These are phyloP conservation scores for Candida methanosorbosa DNA, from an alignment of 805 yeast species.

Conservation along the genomic window DNA sequence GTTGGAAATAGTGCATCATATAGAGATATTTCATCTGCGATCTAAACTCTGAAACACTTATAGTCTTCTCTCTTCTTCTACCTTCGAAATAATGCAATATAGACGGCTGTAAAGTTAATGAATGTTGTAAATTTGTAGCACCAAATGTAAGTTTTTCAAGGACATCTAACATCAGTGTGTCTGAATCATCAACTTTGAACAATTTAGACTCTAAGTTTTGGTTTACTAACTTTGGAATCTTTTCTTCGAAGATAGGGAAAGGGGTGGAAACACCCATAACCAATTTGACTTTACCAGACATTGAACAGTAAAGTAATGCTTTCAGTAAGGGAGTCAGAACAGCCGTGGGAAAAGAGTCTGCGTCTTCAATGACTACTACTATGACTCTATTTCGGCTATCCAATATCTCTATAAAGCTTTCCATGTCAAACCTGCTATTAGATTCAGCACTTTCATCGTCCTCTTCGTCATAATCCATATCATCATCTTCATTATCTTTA, in stretches of 20 bases:
- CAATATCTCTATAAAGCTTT: slow-evolving; percentile 13
- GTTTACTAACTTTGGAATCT: slow-evolving; percentile 17
- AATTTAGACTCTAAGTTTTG: slow-evolving; percentile 14
- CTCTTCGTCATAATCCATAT: slow-evolving; percentile 3
- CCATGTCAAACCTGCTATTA: slow-evolving; percentile 14
- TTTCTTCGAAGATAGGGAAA: slow-evolving; percentile 24
- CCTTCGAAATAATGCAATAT: slow-evolving; percentile 18
- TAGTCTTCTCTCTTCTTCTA: slow-evolving; percentile 8
- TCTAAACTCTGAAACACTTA: slow-evolving; percentile 21
- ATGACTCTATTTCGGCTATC: slow-evolving; percentile 7
- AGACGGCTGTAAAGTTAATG: slow-evolving; percentile 24
- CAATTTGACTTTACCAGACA: no score
- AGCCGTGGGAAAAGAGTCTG: slow-evolving; percentile 23
- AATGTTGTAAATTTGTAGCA: slow-evolving; percentile 21
- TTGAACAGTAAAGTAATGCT: slow-evolving; percentile 3
- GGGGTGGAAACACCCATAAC: slow-evolving; percentile 27
- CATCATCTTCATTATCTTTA: slow-evolving; percentile 3
- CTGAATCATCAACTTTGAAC: slow-evolving; percentile 23
- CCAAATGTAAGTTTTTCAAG: slow-evolving; percentile 23
- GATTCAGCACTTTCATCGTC: slow-evolving; percentile 2
- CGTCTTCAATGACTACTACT: slow-evolving; percentile 24
- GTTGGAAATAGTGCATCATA: slow-evolving; percentile 25
- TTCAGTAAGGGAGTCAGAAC: slow-evolving; percentile 16
- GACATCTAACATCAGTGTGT: slow-evolving; percentile 20
- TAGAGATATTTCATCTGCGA: slow-evolving; percentile 22